Evolutionary conservation across 2,329 filamentous ascomycete species (phyloP), one percentile per base, ranked within the genome.

Genomic region (Monilinia fructicola): DNA sequence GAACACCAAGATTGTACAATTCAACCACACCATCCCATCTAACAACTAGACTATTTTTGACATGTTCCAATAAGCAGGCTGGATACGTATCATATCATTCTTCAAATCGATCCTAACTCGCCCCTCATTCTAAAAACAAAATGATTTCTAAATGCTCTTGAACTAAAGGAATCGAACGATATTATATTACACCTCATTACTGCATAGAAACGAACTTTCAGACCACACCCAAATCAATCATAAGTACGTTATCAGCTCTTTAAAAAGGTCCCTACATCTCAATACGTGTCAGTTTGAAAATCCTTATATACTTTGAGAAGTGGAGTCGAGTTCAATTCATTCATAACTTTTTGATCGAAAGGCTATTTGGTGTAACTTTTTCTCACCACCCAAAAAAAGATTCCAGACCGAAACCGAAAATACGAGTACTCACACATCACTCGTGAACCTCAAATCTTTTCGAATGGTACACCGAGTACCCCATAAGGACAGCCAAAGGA

Each of bases 381-480:
- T 35, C 18, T 14, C 46, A 46, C 11, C 9, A 59, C 9, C 10
- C 18, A 11, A 46, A 48, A 48, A 16, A 9, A 2, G 35, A 3
- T 10, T 48, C 21, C 26, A 59, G 42, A 35, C 18, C 56, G 31
- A 14, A 12, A 59, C 12, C 21, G 28, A 46, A 46, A 21, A 48
- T 46, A 59, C 42, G 56, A 48, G 42, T 46, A 48, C 42, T 59
- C 55, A 59, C 26, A 59, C 26, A 46, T 23, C 42, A 23, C 40
- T 21, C 23, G 5, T 58, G 54, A 58, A 58, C n/a, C 54, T 23
- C 14, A 23, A 56, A 56, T 55, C 23, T 7, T 54, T 54, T 54
- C 35, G 44, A 44, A 16, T 11, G 28, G 26, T 31, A 46, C 26
- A 59, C 44, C 2, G n/a, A 21, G 40, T 2, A n/a, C 23, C 7